Conservation (phyloP, 208 protist genomes). For the Trypanosoma mega region DNA sequence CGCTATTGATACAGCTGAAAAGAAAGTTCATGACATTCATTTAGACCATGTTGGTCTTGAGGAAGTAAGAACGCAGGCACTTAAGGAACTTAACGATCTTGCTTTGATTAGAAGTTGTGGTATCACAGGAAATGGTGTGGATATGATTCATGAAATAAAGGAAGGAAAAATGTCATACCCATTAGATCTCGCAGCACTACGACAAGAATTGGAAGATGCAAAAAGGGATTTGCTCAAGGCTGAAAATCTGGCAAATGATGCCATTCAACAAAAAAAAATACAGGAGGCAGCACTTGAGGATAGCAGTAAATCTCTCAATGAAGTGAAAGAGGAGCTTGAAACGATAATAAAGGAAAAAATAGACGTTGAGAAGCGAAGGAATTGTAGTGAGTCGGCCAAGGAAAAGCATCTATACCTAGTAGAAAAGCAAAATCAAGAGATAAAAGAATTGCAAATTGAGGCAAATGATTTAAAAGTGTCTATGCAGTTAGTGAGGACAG, state of each 20-base stretch:
- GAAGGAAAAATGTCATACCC: neutral
- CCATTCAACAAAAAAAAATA: neutral
- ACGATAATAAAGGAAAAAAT: conserved; percentile 14
- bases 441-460: conserved; percentile 13
- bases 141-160: neutral
- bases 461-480: conserved; percentile 1
- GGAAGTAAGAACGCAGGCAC: neutral
- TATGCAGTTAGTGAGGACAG: conserved; percentile 4
- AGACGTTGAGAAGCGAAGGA: conserved; percentile 9
- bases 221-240: no score
- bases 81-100: conserved; percentile 3
- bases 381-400: conserved; percentile 1
- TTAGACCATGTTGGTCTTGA: neutral
- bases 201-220: no score
- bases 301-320: conserved; percentile 1
- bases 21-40: conserved; percentile 2
- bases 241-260: neutral
- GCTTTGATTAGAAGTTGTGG: neutral
- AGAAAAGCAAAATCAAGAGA: conserved; percentile 3
- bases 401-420: conserved; percentile 4
- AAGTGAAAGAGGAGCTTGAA: neutral
- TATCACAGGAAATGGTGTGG: neutral
- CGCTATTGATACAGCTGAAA: conserved; percentile 6
- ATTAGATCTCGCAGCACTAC: no score
- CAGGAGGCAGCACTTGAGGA: neutral